A percentile compares a stretch with the other conserved stretches of the same genome.
These are phyloP conservation scores for Colletotrichum lindemuthianum DNA, from an alignment of 2,329 filamentous ascomycete species.

Conservation along the genomic window DNA sequence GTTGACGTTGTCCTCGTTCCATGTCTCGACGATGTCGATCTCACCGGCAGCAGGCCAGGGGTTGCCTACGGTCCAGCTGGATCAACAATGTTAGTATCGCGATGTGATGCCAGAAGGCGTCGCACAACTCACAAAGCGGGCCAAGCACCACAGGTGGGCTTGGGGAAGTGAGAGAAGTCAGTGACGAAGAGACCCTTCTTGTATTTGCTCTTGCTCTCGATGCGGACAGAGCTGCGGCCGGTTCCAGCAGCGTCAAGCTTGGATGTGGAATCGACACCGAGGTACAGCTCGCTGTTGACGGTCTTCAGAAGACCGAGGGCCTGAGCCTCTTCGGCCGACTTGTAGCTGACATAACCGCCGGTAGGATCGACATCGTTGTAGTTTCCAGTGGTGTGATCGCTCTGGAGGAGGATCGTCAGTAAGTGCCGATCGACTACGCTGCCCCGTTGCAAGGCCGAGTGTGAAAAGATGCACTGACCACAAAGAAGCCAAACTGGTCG, in stretches of 20 bases:
- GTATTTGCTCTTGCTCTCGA: conserved; percentile 72
- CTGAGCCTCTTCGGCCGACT: conserved; percentile 46
- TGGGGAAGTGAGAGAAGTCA: conserved; percentile 76
- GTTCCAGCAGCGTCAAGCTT: conserved; percentile 39
- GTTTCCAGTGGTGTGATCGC: conserved; percentile 35
- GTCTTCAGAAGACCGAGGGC: conserved; percentile 47
- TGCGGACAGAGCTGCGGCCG: conserved; percentile 67
- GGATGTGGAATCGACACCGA: conserved; percentile 50
- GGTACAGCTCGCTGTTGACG: conserved; percentile 47
- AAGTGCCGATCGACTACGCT: conserved; percentile 4
- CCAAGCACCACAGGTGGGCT: conserved; percentile 74
- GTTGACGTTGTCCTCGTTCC: conserved; percentile 65
- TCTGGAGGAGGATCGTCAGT: conserved; percentile 28
- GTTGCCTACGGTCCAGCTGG: conserved; percentile 59
- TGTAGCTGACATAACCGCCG: conserved; percentile 70
- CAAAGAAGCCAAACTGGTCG: conserved; percentile 56
- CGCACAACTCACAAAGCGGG: conserved; percentile 67
- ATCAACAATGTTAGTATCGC: not conserved
- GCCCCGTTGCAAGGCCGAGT: not conserved
- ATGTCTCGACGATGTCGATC: conserved; percentile 75
- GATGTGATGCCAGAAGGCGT: too few relatives aligned
- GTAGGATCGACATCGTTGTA: conserved; percentile 64
- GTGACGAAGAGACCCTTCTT: conserved; percentile 75
- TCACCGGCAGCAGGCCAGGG: conserved; percentile 70
- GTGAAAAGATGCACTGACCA: conserved; percentile 40